Percentiles rank a stretch among this genome's conserved stretches.
Conservation (phyloP, 345 rosid genomes). For the Aegle marmelos region DNA sequence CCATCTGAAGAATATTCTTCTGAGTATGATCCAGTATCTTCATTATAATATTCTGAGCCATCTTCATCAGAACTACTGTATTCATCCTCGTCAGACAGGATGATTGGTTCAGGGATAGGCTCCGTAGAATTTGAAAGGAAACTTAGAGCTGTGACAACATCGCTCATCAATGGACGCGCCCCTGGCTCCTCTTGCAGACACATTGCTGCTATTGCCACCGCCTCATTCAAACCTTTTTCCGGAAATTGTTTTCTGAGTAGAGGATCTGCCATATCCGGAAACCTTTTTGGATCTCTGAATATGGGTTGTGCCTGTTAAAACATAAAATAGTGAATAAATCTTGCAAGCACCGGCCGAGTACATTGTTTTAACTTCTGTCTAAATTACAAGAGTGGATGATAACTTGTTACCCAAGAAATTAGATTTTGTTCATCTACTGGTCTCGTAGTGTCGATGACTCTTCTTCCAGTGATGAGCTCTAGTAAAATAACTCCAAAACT, state of each 20-base stretch:
- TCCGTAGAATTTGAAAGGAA: constrained; percentile 52
- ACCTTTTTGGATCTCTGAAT: constrained; percentile 65
- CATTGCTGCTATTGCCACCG: constrained; percentile 85
- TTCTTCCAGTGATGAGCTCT: constrained; percentile 70
- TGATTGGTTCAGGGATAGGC: constrained; percentile 18
- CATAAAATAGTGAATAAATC: background rate
- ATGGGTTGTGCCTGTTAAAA: constrained; percentile 61
- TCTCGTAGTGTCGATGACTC: constrained; percentile 63
- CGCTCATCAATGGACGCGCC: constrained; percentile 79
- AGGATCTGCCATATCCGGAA: constrained; percentile 79
- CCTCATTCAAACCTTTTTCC: constrained; percentile 75
- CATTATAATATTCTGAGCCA: background rate
- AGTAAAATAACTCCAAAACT: constrained; percentile 79
- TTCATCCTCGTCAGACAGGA: background rate
- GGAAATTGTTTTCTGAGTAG: constrained; percentile 44
- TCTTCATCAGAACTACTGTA: background rate
- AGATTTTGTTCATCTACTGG: constrained; percentile 66
- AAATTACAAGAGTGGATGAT: background rate
- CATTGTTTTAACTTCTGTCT: background rate
- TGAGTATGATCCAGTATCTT: background rate
- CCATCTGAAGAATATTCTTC: background rate
- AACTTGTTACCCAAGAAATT: constrained; percentile 67
- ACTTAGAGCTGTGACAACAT: constrained; percentile 63
- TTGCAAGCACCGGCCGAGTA: background rate
- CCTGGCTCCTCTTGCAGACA: constrained; percentile 75